Percentiles rank a stretch among this genome's conserved stretches.
phyloP scores from a whole-genome alignment of 2,329 filamentous ascomycete species.

The Colletotrichum sp. region DNA sequence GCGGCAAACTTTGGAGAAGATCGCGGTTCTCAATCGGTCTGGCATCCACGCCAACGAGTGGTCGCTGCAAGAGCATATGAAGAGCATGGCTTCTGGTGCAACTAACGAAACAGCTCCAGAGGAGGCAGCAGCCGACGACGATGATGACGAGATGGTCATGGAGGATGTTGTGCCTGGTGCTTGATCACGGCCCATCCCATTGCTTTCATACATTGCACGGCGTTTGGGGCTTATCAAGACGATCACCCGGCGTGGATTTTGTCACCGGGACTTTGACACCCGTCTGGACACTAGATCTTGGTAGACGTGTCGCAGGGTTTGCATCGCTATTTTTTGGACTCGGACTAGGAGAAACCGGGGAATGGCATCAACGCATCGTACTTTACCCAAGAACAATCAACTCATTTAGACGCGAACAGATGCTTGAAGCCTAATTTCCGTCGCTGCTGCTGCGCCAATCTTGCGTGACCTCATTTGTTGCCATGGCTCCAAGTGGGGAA shows the following conservation, averaged over 20 bases:
- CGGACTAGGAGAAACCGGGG: not conserved
- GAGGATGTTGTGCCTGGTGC: conserved; percentile 68
- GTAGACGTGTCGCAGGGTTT: not conserved
- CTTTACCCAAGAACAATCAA: not conserved
- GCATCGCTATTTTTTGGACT: not conserved
- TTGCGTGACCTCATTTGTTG: not conserved
- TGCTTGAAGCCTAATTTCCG: not conserved
- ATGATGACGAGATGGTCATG: conserved; percentile 74
- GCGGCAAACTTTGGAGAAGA: conserved; percentile 80
- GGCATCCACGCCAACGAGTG: conserved; percentile 87
- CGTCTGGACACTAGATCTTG: not conserved
- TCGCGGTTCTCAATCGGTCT: conserved; percentile 81
- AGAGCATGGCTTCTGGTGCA: conserved; percentile 16
- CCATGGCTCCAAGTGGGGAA: conserved; percentile 6
- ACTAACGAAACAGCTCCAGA: conserved; percentile 47
- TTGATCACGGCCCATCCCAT: not conserved
- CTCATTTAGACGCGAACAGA: not conserved
- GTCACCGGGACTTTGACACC: conserved; percentile 8
- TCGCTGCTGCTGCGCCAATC: not conserved
- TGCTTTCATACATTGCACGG: conserved; percentile 5
- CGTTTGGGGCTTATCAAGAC: conserved; percentile 1
- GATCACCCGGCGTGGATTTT: not conserved
- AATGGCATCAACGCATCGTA: not conserved
- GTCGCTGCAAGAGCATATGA: conserved; percentile 71
- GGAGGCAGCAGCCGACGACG: conserved; percentile 61